Evolutionary conservation across 306 rosid species (phyloP).

Genomic region (Cucurbita ficifolia): DNA sequence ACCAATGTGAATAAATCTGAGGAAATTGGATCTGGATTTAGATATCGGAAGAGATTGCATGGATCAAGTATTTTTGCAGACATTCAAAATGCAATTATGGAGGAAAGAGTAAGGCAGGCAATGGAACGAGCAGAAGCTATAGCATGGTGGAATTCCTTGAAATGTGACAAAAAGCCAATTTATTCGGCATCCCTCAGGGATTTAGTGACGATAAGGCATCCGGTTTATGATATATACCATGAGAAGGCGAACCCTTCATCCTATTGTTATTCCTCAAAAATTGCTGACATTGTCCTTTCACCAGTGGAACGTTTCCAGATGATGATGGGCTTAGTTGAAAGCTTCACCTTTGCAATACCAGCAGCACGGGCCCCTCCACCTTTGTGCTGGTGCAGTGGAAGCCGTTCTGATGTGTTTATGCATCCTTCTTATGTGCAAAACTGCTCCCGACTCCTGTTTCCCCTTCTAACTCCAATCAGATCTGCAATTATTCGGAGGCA

Average conservation of each 20-base stretch:
- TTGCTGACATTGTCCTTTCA: slow-evolving; percentile 69
- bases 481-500: slow-evolving; percentile 93
- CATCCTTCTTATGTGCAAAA: slow-evolving; percentile 54
- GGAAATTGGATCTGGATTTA: slow-evolving; percentile 40
- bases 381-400: slow-evolving; percentile 72
- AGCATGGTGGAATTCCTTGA: slow-evolving; percentile 99
- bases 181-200: slow-evolving; percentile 63
- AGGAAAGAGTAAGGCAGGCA: slow-evolving; percentile 63
- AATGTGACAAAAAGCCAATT: slow-evolving; percentile 54
- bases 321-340: slow-evolving; percentile 68
- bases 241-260: slow-evolving; percentile 59
- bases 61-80: slow-evolving; percentile 83
- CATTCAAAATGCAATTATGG: slow-evolving; percentile 66
- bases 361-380: slow-evolving; percentile 89
- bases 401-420: slow-evolving; percentile 38
- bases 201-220: slow-evolving; percentile 63
- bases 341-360: slow-evolving; percentile 95
- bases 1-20: slow-evolving; percentile 29
- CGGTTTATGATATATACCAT: slow-evolving; percentile 48
- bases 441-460: slow-evolving; percentile 50
- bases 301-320: slow-evolving; percentile 77
- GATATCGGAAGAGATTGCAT: slow-evolving; percentile 33
- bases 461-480: slow-evolving; percentile 68
- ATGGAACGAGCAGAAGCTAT: slow-evolving; percentile 63
- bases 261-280: slow-evolving; percentile 61